Percentiles rank a stretch among this genome's conserved stretches.
phyloP scores from a whole-genome alignment of 257 asterid species.

The Primulina huaijiensis region DNA sequence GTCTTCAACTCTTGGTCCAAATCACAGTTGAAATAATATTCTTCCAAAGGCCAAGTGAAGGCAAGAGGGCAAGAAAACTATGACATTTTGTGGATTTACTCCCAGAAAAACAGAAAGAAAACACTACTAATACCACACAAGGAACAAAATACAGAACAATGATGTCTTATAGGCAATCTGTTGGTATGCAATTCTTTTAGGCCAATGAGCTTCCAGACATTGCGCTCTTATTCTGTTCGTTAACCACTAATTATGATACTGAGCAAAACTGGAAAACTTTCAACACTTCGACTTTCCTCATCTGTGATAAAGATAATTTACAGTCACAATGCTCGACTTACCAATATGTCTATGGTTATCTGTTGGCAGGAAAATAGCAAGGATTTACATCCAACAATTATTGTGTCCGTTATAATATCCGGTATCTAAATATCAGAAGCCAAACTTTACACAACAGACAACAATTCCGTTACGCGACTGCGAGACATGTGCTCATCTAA shows the following conservation, averaged over 20 bases:
- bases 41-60: constrained; percentile 7
- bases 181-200: constrained; percentile 6
- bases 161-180: neutral
- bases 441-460: neutral
- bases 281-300: constrained; percentile 10
- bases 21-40: neutral
- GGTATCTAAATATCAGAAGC: neutral
- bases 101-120: neutral
- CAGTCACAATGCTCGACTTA: neutral
- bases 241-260: constrained; percentile 8
- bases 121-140: neutral
- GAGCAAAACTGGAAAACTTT: constrained; percentile 10
- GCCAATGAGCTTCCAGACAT: constrained; percentile 18
- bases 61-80: neutral
- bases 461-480: neutral
- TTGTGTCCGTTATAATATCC: neutral
- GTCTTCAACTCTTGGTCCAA: neutral
- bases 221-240: neutral
- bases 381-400: constrained; percentile 8
- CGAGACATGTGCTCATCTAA: neutral
- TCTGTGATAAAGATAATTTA: neutral
- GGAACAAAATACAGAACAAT: constrained; percentile 17
- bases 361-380: constrained; percentile 13
- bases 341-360: constrained; percentile 5
- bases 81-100: constrained; percentile 3